phyloP scores from a whole-genome alignment of 106 monocot species.

The Acorus calamus region DNA sequence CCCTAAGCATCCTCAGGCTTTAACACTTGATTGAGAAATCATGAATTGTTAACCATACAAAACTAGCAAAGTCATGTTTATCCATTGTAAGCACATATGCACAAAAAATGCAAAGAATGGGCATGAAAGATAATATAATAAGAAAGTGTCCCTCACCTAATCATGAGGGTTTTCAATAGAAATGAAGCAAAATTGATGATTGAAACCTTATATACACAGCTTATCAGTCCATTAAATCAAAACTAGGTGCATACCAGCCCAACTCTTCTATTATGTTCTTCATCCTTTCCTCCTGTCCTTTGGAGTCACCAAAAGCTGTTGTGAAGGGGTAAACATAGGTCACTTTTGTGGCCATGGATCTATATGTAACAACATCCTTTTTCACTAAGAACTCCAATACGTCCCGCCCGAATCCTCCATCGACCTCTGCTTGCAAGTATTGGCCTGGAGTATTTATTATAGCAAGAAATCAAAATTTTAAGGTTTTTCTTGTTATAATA shows the following conservation, averaged over 20 bases:
- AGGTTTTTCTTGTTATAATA: not conserved
- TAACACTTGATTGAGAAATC: no score
- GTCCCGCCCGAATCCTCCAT: conserved; percentile 74
- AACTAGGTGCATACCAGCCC: conserved; percentile 77
- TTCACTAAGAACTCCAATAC: conserved; percentile 83
- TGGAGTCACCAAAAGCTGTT: conserved; percentile 77
- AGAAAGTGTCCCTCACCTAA: no score
- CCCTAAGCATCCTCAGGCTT: no score
- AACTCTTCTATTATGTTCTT: conserved; percentile 47
- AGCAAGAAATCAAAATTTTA: not conserved
- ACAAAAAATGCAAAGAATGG: no score
- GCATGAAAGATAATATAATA: no score
- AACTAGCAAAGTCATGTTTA: no score
- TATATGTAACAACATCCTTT: conserved; percentile 51
- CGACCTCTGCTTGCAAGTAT: conserved; percentile 74
- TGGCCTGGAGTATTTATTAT: conserved; percentile 31
- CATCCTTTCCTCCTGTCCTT: conserved; percentile 66
- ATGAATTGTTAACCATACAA: no score
- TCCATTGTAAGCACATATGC: no score
- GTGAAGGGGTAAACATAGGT: conserved; percentile 90
- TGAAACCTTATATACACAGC: not conserved
- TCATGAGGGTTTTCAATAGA: no score
- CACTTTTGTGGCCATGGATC: conserved; percentile 80
- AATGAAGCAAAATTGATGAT: no score
- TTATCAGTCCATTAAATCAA: conserved; percentile 51